phyloP scores from a whole-genome alignment of 768 basidiomycete genomes.

The Russula brevipes region DNA sequence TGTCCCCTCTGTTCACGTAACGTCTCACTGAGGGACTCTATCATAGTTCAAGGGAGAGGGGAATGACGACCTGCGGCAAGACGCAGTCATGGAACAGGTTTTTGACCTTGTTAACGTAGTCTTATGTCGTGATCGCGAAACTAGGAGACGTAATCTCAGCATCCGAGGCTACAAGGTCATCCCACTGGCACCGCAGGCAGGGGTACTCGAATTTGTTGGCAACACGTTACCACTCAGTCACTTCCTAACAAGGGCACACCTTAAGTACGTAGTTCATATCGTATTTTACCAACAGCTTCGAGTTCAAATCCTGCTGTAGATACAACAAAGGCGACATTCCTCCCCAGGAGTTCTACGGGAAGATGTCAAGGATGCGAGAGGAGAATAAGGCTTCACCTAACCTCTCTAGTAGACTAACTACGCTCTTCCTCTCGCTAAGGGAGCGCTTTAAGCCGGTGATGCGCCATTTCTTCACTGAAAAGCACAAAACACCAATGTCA shows the following conservation, averaged over 20 bases:
- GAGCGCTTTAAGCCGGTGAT: conserved; percentile 73
- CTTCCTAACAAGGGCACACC: conserved; percentile 65
- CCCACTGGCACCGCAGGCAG: conserved; percentile 73
- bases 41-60: conserved; percentile 86
- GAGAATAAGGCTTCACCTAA: conserved; percentile 29
- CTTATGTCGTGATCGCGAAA: conserved; percentile 67
- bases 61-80: conserved; percentile 89
- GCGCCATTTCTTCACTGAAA: conserved; percentile 91
- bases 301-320: conserved; percentile 35
- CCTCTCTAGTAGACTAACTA: conserved; percentile 31
- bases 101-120: conserved; percentile 85
- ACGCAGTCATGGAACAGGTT: conserved; percentile 98
- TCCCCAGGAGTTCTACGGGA: conserved; percentile 30
- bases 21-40: not conserved
- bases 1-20: not conserved
- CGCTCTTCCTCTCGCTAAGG: conserved; percentile 28
- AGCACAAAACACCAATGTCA: conserved; percentile 77
- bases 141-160: conserved; percentile 61
- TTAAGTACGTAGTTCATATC: conserved; percentile 38
- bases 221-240: conserved; percentile 60
- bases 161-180: conserved; percentile 88
- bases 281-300: not conserved
- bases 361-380: conserved; percentile 34
- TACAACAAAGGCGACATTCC: conserved; percentile 59
- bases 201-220: conserved; percentile 85